Conservation (phyloP, 805 yeast genomes). For the Wickerhamomyces canadensis region DNA sequence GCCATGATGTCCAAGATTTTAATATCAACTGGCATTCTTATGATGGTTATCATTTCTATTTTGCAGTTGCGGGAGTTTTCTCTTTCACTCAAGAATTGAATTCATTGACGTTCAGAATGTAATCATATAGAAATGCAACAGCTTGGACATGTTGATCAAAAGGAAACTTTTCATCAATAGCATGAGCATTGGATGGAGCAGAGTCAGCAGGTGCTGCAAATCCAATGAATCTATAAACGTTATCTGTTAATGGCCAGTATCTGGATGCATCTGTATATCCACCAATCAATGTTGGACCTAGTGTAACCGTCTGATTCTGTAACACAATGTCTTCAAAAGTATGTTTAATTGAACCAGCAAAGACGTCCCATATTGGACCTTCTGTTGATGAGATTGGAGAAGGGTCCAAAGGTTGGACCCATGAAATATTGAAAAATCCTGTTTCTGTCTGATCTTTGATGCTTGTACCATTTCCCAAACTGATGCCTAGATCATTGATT, state of each 20-base stretch:
- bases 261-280: slow-evolving; percentile 61
- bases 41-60: no score
- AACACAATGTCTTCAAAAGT: slow-evolving; percentile 43
- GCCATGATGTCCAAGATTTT: no score
- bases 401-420: slow-evolving; percentile 33
- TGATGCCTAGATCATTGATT: slow-evolving; percentile 46
- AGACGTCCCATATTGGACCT: slow-evolving; percentile 45
- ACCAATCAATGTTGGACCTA: slow-evolving; percentile 46
- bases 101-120: slow-evolving; percentile 21
- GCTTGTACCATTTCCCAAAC: slow-evolving; percentile 20
- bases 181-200: slow-evolving; percentile 45
- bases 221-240: slow-evolving; percentile 45
- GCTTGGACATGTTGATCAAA: slow-evolving; percentile 56
- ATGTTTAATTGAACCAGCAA: slow-evolving; percentile 52
- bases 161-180: slow-evolving; percentile 55
- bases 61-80: no score
- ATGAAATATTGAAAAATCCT: slow-evolving; percentile 35
- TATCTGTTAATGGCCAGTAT: slow-evolving; percentile 50
- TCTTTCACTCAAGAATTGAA: slow-evolving; percentile 3
- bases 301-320: slow-evolving; percentile 8
- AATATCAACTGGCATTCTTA: no score
- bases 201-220: slow-evolving; percentile 10
- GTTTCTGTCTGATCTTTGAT: slow-evolving; percentile 39
- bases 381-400: slow-evolving; percentile 46
- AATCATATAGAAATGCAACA: slow-evolving; percentile 51